A percentile compares a stretch with the other conserved stretches of the same genome.
phyloP scores from a whole-genome alignment of 139 green algal species.

The Chlorella sp. region DNA sequence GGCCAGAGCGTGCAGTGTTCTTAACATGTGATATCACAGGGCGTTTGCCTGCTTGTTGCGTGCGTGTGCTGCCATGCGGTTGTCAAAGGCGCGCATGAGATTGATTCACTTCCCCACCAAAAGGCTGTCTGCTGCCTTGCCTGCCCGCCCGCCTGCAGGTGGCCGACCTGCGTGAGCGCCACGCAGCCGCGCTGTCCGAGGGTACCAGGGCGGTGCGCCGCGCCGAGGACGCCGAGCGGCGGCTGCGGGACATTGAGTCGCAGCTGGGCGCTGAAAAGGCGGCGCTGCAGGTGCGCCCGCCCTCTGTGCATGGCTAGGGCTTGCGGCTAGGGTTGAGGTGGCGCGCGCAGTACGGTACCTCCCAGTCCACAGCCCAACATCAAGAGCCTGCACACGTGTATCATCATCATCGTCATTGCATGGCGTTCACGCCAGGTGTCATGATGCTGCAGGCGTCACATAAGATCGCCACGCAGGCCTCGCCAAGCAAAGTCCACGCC shows the following conservation, averaged over 20 bases:
- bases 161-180: neutral
- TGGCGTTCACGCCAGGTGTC: too few relatives aligned
- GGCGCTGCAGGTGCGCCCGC: neutral
- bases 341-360: neutral
- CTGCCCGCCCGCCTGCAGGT: too few relatives aligned
- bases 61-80: too few relatives aligned
- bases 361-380: neutral
- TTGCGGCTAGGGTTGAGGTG: neutral
- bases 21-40: too few relatives aligned
- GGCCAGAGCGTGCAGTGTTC: too few relatives aligned
- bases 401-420: too few relatives aligned
- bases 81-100: too few relatives aligned
- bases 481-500: too few relatives aligned
- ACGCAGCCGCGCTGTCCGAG: neutral
- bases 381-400: neutral
- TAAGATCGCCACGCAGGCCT: too few relatives aligned
- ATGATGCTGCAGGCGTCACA: neutral
- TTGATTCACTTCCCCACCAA: too few relatives aligned
- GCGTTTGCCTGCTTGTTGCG: too few relatives aligned
- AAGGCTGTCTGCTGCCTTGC: too few relatives aligned
- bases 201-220: neutral
- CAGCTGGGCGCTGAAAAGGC: neutral
- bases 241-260: neutral
- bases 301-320: neutral
- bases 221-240: neutral